Percentiles rank a stretch among this genome's conserved stretches.
phyloP scores from a whole-genome alignment of 2,329 filamentous ascomycete species.

The Aspergillus texensis region DNA sequence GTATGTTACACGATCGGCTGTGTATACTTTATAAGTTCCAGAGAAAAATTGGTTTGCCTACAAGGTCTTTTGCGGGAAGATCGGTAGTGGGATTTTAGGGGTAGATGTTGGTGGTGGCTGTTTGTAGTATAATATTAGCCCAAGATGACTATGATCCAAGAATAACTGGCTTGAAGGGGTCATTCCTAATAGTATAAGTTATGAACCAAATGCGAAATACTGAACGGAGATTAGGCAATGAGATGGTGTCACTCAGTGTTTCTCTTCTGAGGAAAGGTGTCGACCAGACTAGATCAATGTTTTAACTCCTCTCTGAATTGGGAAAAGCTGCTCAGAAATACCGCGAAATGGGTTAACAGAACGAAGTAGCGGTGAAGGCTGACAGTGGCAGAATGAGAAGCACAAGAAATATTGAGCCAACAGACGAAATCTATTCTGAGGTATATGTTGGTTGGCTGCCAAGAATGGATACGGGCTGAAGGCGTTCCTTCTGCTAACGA shows the following conservation, averaged over 20 bases:
- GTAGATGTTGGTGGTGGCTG: neutral
- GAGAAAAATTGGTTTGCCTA: too few relatives aligned
- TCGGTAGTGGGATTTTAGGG: neutral
- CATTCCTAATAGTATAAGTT: neutral
- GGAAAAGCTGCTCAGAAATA: neutral
- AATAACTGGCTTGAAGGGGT: neutral
- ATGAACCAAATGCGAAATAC: neutral
- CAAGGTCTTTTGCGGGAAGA: neutral
- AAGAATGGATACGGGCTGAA: neutral
- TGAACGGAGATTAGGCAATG: neutral
- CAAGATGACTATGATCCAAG: neutral
- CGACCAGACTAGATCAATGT: neutral
- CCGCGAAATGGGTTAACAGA: neutral
- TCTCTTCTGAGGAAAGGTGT: neutral
- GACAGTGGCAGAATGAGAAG: neutral
- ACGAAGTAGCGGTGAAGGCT: neutral
- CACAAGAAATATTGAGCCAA: neutral
- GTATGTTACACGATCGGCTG: neutral
- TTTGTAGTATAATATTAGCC: neutral
- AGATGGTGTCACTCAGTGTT: neutral
- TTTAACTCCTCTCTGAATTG: neutral
- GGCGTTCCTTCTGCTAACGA: neutral
- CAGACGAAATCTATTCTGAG: neutral
- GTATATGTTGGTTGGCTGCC: neutral
- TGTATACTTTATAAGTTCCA: neutral